Evolutionary conservation across 768 basidiomycete genomes (phyloP).

Genomic region (Tricholoma furcatifolium): DNA sequence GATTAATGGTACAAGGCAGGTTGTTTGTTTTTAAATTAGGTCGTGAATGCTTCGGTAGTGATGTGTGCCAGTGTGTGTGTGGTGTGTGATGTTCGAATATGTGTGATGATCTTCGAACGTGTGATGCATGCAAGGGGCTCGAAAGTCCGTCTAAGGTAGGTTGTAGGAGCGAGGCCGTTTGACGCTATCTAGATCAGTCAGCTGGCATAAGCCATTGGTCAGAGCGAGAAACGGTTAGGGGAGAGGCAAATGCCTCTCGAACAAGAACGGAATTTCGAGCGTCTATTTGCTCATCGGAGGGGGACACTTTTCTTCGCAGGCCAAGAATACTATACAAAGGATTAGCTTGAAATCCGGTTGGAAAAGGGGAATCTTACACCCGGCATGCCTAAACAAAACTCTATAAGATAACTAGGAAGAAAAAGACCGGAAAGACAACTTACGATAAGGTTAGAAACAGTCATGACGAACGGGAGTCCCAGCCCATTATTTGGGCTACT

Average conservation of each 20-base stretch:
- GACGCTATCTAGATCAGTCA: background rate
- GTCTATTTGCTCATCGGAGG: constrained; percentile 31
- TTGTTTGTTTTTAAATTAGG: constrained; percentile 1
- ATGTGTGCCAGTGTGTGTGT: background rate
- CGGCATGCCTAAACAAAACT: constrained; percentile 32
- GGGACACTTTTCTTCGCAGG: constrained; percentile 35
- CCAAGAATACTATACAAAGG: constrained; percentile 33
- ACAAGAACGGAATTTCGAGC: constrained; percentile 29
- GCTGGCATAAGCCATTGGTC: constrained; percentile 16
- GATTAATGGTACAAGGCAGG: constrained; percentile 11
- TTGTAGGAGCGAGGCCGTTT: background rate
- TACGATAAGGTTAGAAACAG: constrained; percentile 36
- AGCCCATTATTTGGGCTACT: constrained; percentile 29
- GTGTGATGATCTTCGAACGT: too few species aligned
- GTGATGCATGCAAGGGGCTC: background rate
- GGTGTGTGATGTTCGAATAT: background rate
- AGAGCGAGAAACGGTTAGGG: background rate
- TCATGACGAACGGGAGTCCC: constrained; percentile 35
- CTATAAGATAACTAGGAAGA: background rate
- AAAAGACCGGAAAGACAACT: constrained; percentile 6
- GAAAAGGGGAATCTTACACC: constrained; percentile 22
- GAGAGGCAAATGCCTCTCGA: constrained; percentile 18
- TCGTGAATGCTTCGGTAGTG: constrained; percentile 1
- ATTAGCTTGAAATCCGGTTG: background rate
- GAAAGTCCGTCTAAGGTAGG: background rate